These are phyloP conservation scores for Linnemannia schmuckeri DNA, from an alignment of 192 early-diverging fungal species.

Conservation along the genomic window DNA sequence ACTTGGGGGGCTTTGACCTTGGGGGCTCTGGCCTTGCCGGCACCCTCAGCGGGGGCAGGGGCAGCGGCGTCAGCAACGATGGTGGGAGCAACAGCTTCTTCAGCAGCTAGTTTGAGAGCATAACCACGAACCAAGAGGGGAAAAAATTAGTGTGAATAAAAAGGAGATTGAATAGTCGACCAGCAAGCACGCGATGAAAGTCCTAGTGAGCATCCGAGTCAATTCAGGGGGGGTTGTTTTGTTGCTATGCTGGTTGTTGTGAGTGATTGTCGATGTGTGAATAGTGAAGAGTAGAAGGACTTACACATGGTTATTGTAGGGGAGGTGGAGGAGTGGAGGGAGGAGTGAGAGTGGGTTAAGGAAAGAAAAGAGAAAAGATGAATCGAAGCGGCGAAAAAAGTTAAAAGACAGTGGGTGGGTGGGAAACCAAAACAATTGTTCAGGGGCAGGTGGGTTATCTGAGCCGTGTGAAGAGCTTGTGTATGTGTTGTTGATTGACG, in stretches of 20 bases:
- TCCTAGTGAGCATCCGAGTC: neutral
- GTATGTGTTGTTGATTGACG: neutral
- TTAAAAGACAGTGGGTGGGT: neutral
- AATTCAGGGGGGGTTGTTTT: neutral
- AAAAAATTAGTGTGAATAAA: neutral
- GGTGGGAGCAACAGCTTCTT: constrained; percentile 76
- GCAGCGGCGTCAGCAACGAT: constrained; percentile 57
- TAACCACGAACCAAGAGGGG: neutral
- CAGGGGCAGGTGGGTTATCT: neutral
- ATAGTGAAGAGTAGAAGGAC: neutral
- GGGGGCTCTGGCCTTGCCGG: constrained; percentile 60
- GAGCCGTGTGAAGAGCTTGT: neutral
- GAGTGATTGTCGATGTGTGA: neutral
- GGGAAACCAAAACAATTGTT: constrained; percentile 18
- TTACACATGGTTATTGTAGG: constrained; percentile 6
- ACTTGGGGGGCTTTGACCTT: constrained; percentile 55
- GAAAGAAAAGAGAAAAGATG: neutral
- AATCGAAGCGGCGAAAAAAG: constrained; percentile 5
- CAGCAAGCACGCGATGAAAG: neutral
- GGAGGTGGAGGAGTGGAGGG: neutral
- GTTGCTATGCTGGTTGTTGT: neutral
- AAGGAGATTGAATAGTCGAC: constrained; percentile 5
- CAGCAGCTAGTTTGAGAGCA: constrained; percentile 54
- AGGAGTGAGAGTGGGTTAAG: neutral
- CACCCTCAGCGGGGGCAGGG: constrained; percentile 69